These are phyloP conservation scores for Pleurotus salmoneostramineus DNA, from an alignment of 768 basidiomycete genomes.

Conservation along the genomic window DNA sequence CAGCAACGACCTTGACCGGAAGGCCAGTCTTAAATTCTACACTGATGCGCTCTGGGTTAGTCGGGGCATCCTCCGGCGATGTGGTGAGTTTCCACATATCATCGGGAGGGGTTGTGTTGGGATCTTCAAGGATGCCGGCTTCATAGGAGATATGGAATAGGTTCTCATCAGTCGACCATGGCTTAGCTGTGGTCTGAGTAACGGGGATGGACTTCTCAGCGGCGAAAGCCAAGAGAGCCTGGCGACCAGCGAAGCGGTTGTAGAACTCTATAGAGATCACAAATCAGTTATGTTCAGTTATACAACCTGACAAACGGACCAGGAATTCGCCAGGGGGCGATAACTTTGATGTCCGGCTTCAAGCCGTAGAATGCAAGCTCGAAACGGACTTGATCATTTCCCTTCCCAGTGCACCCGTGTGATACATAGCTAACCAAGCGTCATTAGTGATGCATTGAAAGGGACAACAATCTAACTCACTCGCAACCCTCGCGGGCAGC, in stretches of 20 bases:
- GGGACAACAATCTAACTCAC: slow-evolving; percentile 53
- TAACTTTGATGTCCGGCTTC: slow-evolving; percentile 97
- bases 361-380: slow-evolving; percentile 99
- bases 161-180: slow-evolving; percentile 99
- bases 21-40: slow-evolving; percentile 88
- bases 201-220: slow-evolving; percentile 88
- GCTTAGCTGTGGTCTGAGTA: slow-evolving; percentile 91
- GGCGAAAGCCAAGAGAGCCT: slow-evolving; percentile 89
- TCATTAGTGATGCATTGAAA: not conserved
- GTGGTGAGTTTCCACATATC: slow-evolving; percentile 99
- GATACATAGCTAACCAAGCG: slow-evolving; percentile 70
- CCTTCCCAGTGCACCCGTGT: slow-evolving; percentile 99
- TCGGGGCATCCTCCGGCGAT: slow-evolving; percentile 78
- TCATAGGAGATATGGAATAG: slow-evolving; percentile 99
- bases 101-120: slow-evolving; percentile 84
- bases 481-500: slow-evolving; percentile 94
- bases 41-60: slow-evolving; percentile 69
- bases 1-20: slow-evolving; percentile 72
- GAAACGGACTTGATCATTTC: slow-evolving; percentile 99
- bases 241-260: slow-evolving; percentile 93
- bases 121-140: slow-evolving; percentile 97
- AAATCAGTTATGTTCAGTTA: not conserved
- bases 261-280: slow-evolving; percentile 71
- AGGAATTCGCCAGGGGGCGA: slow-evolving; percentile 97
- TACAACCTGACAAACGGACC: slow-evolving; percentile 38